A percentile compares a stretch with the other conserved stretches of the same genome.
phyloP scores from a whole-genome alignment of 257 asterid genomes.

The Nicotiana otophora region DNA sequence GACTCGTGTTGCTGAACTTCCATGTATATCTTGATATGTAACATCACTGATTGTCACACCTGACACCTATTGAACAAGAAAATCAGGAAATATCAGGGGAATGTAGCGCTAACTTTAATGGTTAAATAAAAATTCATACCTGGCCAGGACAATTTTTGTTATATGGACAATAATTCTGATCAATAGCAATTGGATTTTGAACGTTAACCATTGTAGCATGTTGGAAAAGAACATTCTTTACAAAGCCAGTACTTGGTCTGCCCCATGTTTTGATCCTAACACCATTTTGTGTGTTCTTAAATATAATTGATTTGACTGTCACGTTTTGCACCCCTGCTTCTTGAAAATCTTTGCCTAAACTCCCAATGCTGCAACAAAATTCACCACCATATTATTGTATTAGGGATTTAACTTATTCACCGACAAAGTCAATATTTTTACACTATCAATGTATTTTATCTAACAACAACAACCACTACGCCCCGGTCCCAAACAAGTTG shows the following conservation, averaged over 20 bases:
- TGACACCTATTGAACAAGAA: background rate
- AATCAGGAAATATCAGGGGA: too few relatives aligned
- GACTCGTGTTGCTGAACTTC: background rate
- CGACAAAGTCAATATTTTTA: too few relatives aligned
- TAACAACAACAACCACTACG: too few relatives aligned
- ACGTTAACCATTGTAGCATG: background rate
- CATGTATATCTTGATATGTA: background rate
- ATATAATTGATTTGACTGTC: background rate
- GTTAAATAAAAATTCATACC: background rate
- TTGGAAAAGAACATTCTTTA: background rate
- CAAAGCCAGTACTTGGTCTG: background rate
- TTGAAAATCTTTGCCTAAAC: slow-evolving; percentile 26
- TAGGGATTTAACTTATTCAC: too few relatives aligned
- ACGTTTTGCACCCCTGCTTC: slow-evolving; percentile 39
- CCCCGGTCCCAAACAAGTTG: too few relatives aligned
- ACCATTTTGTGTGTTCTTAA: background rate
- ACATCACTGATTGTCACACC: background rate
- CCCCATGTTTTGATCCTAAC: background rate
- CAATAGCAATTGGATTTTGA: background rate
- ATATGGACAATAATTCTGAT: background rate
- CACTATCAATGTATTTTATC: too few relatives aligned
- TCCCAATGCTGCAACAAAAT: background rate
- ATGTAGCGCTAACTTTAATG: too few relatives aligned
- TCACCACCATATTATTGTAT: too few relatives aligned
- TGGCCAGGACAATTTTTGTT: background rate